Conservation (phyloP, 139 green algal genomes). For the Chlamydomonas eustigma region DNA sequence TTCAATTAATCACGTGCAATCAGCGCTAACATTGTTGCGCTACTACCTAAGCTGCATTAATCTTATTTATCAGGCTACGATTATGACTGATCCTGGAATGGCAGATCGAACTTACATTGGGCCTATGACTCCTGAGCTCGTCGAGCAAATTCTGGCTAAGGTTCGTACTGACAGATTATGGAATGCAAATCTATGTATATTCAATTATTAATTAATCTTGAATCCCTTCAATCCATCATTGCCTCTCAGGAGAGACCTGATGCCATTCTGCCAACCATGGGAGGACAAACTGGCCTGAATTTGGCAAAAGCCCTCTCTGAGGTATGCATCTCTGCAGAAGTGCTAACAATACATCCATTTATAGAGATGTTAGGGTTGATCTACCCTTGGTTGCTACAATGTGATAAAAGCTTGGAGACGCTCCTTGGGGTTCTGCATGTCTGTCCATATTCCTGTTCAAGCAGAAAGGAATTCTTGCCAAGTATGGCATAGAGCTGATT, state of each 20-base stretch:
- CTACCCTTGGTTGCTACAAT: not conserved
- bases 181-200: no score
- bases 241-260: conserved; percentile 90
- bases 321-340: no score
- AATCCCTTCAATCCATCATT: no score
- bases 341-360: no score
- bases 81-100: conserved; percentile 99
- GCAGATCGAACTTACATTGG: conserved; percentile 96
- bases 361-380: no score
- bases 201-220: no score
- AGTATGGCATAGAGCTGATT: conserved; percentile 95
- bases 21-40: no score
- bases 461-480: conserved; percentile 75
- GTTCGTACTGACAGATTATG: conserved; percentile 19
- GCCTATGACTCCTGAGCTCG: conserved; percentile 92
- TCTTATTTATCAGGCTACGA: no score
- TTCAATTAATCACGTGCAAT: no score
- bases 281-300: conserved; percentile 97
- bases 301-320: conserved; percentile 91
- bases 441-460: not conserved
- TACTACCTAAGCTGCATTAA: no score
- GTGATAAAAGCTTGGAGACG: not conserved
- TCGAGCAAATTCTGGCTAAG: conserved; percentile 82
- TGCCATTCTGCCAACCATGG: conserved; percentile 98
- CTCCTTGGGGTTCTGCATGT: not conserved